Base-by-base conservation (phyloP, 2,329 filamentous ascomycete genomes). In the Arthrobotrys sinensis region DNA sequence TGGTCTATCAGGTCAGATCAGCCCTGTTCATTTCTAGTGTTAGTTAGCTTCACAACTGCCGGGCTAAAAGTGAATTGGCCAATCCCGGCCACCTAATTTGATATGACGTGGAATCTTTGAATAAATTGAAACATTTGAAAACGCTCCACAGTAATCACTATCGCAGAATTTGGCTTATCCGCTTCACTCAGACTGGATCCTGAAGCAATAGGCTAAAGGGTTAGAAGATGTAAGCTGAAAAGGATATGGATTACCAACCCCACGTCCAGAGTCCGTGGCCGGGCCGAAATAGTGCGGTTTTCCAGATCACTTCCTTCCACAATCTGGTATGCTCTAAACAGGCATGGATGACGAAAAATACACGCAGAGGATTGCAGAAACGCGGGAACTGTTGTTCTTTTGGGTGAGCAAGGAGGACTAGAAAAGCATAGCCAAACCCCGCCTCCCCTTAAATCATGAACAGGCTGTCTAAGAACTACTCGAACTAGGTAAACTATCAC, bases 141-240 rank as follows among this genome's bases (percentile, higher is more conserved):
- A 14, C 10, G 28, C 32, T 21, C 52, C 52, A 60, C 55, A 43
- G 11, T n/a, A 10, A 21, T 43, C 36, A 40, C 11, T 43, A 43
- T 60, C 19, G 14, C 16, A 16, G 36, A 43, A 60, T 43, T 28
- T 19, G 24, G 55, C 36, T 40, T 43, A 36, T 60, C 55, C 43
- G 55, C 55, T 43, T 60, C 21, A 32, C 48, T 32, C 16, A 57
- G 6, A 16, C 4, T 21, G 3, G 16, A 57, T 57, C 52, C 52
- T 38, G 8, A 40, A 38, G n/a, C 32, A 57, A 57, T 21, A 57
- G 52, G 32, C 52, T 57, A 57, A 57, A 57, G 12, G 36, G 21
- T 38, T 19, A 5, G 28, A 28, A 19, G 16, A 57, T 38, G 52
- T 57, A 57, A 57, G 52, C 34, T 14, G 34, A 10, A 24, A 28